Base-by-base conservation (phyloP, 192 early-diverging fungal species). In the Backusella parvicylindrica region DNA sequence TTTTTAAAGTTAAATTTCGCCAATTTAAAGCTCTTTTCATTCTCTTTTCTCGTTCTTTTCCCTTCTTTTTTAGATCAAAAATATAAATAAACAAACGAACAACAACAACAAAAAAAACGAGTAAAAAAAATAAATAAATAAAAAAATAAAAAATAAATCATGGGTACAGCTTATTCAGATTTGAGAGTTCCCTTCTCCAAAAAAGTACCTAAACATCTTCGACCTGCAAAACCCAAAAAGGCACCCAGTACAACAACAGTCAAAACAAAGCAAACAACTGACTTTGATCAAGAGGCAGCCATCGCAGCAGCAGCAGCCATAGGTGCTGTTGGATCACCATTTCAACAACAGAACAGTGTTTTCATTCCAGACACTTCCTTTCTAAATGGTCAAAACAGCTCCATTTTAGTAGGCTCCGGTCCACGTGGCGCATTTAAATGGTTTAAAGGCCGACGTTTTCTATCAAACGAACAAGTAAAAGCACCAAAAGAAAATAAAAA, bases 361-460 rank as follows among this genome's bases (percentile, higher is more conserved):
- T 56, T 56, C 26, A 56, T 56, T 26, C 53, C 53, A 21, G 53
- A 26, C 3, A 56, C n/a, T 56, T 28, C 53, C 53, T 56, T 56
- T 28, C 53, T 56, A 9, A 1, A 56, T 56, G 11, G 26, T 56
- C 53, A 56, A 56, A 21, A 13, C 53, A 56, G 53, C 0, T 56
- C 53, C 6, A 4, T 64, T 15, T 32, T 71, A 23, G 21, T 64
- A 21, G 69, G 69, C 18, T 38, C 75, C 60, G 75, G 75, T 43
- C 75, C 75, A 38, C 49, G 41, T 31, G 60, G 69, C 28, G 75
- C 75, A 15, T 76, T 69, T 76, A 21, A 38, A 28, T 76, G 75
- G 75, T 76, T 76, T 36, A 50, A 76, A 71, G 75, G 75, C 35
- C 75, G 75, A 23, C 75, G 75, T 11, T 76, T 38, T 47, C 9